Base-by-base conservation (phyloP, 169 alveolate species). In the Cyclospora cayetanensis region DNA sequence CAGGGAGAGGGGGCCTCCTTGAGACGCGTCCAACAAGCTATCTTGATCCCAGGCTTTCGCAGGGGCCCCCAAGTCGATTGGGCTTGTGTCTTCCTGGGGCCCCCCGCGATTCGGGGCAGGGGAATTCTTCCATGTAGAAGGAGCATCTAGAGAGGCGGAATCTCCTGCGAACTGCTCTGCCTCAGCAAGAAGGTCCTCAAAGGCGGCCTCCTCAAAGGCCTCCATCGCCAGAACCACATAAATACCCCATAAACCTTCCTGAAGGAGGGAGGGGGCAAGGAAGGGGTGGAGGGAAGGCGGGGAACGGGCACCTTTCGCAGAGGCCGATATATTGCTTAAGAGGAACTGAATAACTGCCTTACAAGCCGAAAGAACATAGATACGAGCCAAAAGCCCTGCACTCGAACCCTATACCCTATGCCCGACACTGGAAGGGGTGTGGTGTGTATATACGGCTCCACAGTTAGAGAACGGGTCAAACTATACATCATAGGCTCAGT, bases 161-260 rank as follows among this genome's bases (percentile, higher is more conserved):
- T 20, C 77, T 25, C 77, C 82, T 1, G n/a, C 42, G 18, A 65
- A 65, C 34, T 65, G 77, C 35, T 65, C 77, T 4, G 77, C 77
- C 77, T 65, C 77, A 9, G 77, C 77, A 22, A 65, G 41, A 34
- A 65, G 77, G 41, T 4, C 35, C 29, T 65, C 77, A 2, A 65
- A n/a, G 41, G 18, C 34, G 41, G 18, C 34, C 11, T 29, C 77
- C 35, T 65, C 77, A 29, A n/a, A 65, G 7, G 35, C 41, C 18
- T 65, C 77, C 77, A 65, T 65, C 11, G 43, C 2, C 41, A 11
- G 11, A 65, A 65, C 77, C 77, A 35, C 29, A 65, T n/a, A n/a
- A n/a, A n/a, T n/a, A n/a, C n/a, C n/a, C 77, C 77, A 35, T 65
- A 65, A 65, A 65, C 77, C 72, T 29, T 60, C 77, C 77, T 65